Percentiles rank a stretch among this genome's conserved stretches.
These are phyloP conservation scores for Crotalaria pallida DNA, from an alignment of 306 rosid genomes.

Conservation along the genomic window DNA sequence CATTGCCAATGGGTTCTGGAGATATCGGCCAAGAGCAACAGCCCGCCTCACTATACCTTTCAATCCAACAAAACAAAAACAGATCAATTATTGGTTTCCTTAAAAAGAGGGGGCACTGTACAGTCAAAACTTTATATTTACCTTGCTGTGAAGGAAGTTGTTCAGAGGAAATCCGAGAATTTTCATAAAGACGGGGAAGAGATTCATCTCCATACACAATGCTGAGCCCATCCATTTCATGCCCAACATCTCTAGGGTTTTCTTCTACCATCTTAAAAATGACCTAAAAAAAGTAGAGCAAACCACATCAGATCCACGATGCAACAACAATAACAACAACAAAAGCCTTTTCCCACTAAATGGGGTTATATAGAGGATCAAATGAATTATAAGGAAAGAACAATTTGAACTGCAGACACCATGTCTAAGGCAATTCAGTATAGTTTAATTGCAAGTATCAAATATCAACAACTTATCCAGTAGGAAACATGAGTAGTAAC, in stretches of 20 bases:
- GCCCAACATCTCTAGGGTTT: constrained; percentile 97
- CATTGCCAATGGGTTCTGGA: constrained; percentile 98
- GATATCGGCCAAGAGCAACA: constrained; percentile 90
- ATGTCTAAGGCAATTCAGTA: neutral
- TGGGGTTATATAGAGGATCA: neutral
- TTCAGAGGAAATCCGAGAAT: constrained; percentile 89
- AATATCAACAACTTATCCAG: neutral
- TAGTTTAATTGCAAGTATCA: neutral
- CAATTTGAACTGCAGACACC: neutral
- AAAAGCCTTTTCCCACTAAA: neutral
- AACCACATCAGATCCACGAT: constrained; percentile 20
- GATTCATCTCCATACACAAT: constrained; percentile 98
- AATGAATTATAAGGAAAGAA: neutral
- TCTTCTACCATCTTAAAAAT: constrained; percentile 98
- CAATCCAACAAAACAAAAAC: constrained; percentile 12
- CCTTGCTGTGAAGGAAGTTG: constrained; percentile 90
- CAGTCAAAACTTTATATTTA: constrained; percentile 7
- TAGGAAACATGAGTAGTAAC: neutral
- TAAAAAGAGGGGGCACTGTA: neutral
- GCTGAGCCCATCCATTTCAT: constrained; percentile 95
- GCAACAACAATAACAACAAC: neutral
- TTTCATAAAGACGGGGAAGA: constrained; percentile 84
- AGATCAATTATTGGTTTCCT: constrained; percentile 5
- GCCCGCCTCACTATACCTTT: constrained; percentile 96
- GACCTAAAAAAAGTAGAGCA: constrained; percentile 45